These are phyloP conservation scores for Euphorbia schlechtendalii DNA, from an alignment of 441 rosid genomes.

Conservation along the genomic window DNA sequence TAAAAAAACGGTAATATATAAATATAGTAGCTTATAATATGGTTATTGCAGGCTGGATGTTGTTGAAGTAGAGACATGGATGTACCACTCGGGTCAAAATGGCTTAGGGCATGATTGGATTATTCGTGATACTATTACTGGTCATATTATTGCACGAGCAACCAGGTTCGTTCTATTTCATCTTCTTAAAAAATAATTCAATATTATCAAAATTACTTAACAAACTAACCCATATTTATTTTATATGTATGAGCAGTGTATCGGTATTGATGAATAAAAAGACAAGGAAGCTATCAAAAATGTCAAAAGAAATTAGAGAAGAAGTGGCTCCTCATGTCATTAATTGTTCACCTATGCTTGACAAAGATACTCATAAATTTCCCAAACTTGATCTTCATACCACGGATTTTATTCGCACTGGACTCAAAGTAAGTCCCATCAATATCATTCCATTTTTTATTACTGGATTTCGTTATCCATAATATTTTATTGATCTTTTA, in stretches of 20 bases:
- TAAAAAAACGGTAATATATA: too few relatives aligned
- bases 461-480: too few relatives aligned
- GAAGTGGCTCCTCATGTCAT: conserved; percentile 23
- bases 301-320: conserved; percentile 20
- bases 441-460: too few relatives aligned
- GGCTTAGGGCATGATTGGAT: conserved; percentile 25
- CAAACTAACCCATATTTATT: too few relatives aligned
- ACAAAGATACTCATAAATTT: conserved; percentile 18
- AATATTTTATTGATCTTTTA: neutral
- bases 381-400: conserved; percentile 18
- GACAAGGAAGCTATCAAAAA: conserved; percentile 34
- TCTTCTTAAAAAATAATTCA: neutral
- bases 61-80: conserved; percentile 18
- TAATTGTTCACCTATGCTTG: conserved; percentile 18
- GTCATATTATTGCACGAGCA: conserved; percentile 25
- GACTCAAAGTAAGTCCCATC: conserved; percentile 24
- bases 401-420: conserved; percentile 21
- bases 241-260: conserved; percentile 18
- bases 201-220: neutral
- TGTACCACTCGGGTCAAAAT: conserved; percentile 25
- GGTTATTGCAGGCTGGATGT: neutral
- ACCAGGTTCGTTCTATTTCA: conserved; percentile 17
- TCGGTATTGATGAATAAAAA: conserved; percentile 31
- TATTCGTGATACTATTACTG: conserved; percentile 27
- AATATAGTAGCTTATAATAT: too few relatives aligned